Conservation (phyloP, 208 protist genomes). For the Trypanosoma theileri region DNA sequence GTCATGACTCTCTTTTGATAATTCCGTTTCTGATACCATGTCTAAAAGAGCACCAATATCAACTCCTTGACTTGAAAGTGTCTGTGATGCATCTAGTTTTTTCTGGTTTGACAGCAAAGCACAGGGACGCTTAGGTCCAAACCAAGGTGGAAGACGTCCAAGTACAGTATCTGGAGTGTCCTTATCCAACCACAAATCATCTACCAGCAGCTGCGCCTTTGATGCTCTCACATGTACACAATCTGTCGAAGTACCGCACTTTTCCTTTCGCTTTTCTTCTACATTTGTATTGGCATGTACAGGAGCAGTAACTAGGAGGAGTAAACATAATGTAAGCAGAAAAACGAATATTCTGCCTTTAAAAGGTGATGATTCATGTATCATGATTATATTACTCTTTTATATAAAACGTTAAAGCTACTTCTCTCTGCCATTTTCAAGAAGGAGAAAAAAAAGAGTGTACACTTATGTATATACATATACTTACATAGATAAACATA, state of each 20-base stretch:
- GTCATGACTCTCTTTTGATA: background rate
- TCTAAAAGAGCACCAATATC: conserved; percentile 9
- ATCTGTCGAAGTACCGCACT: conserved; percentile 4
- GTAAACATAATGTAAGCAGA: background rate
- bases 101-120: conserved; percentile 20
- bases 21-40: background rate
- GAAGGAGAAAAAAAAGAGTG: too few species aligned
- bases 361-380: background rate
- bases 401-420: background rate
- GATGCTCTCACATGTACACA: conserved; percentile 1
- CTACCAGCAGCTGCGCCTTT: conserved; percentile 16
- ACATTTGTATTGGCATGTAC: background rate
- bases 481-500: too few species aligned
- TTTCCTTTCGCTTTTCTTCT: background rate
- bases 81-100: conserved; percentile 6
- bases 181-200: conserved; percentile 25
- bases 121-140: conserved; percentile 24
- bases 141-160: conserved; percentile 28
- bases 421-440: too few species aligned
- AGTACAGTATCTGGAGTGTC: conserved; percentile 28
- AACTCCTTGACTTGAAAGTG: conserved; percentile 26
- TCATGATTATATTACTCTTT: background rate
- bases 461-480: too few species aligned
- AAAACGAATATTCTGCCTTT: background rate
- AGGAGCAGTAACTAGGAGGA: background rate